phyloP scores from a whole-genome alignment of 192 early-diverging fungal species.

The Podochytrium sp. region DNA sequence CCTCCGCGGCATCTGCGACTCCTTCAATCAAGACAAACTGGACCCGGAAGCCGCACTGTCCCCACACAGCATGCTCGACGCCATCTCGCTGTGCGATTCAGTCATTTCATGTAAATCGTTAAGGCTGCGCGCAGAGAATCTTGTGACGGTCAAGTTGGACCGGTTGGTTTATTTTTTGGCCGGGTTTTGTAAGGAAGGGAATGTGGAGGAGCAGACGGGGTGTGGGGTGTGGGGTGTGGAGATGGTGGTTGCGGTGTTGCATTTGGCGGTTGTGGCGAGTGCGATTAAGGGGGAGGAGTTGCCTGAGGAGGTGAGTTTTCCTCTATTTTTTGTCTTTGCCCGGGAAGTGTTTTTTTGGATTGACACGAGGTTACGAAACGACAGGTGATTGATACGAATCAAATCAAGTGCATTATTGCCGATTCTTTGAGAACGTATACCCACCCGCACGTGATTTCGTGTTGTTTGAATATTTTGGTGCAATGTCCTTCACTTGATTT shows the following conservation, averaged over 20 bases:
- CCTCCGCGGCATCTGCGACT: slow-evolving; percentile 16
- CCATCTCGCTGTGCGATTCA: slow-evolving; percentile 11
- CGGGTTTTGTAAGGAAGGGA: not conserved
- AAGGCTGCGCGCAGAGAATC: slow-evolving; percentile 15
- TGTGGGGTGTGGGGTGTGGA: slow-evolving; percentile 6
- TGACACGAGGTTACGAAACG: not conserved
- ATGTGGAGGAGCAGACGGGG: not conserved
- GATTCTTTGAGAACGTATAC: not conserved
- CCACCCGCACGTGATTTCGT: slow-evolving; percentile 11
- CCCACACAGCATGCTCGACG: slow-evolving; percentile 1
- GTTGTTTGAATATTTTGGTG: slow-evolving; percentile 16
- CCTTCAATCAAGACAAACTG: slow-evolving; percentile 9
- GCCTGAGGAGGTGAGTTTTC: slow-evolving; percentile 4
- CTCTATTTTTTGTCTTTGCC: not conserved
- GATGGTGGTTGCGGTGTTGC: slow-evolving; percentile 13
- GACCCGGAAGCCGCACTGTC: not conserved
- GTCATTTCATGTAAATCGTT: slow-evolving; percentile 6
- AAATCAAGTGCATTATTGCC: slow-evolving; percentile 25
- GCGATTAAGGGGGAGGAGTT: not conserved
- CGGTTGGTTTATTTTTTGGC: slow-evolving; percentile 1
- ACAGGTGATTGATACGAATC: slow-evolving; percentile 23
- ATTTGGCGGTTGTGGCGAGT: slow-evolving; percentile 15
- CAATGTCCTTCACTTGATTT: slow-evolving; percentile 16
- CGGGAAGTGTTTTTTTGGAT: not conserved
- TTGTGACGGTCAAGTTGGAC: slow-evolving; percentile 8